Evolutionary conservation across 2,329 filamentous ascomycete genomes (phyloP), one percentile per base, ranked within the genome.

Genomic region (Pseudogymnoascus sp.): DNA sequence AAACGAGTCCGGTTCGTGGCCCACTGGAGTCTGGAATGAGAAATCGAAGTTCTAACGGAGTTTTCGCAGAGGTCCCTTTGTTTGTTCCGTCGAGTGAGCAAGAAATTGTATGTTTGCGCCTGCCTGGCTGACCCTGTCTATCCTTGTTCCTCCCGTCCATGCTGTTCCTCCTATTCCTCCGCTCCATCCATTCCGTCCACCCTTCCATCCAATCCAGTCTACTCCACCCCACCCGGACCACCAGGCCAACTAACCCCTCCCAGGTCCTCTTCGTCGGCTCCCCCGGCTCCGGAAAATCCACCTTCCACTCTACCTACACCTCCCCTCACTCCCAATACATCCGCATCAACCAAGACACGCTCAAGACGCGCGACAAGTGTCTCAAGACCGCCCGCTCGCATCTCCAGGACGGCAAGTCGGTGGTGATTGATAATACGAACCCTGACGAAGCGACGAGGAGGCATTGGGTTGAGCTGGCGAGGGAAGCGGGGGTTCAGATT

Each of bases 401-500:
- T 54, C 77, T 97, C 41, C 73, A 79, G 39, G 79, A 82, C 22
- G 85, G 87, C 1, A 79, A 79, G 20, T 89, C 89, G 2, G 84
- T 96, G 3, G 90, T 81, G 25, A 81, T 97, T 62, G 94, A 99
- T 74, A 97, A 96, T 73, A 97, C 94, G n/a, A 99, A 99, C 71
- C 84, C 92, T 30, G 89, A 96, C 74, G 72, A 79, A 9, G 87
- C 90, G 59, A 90, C 87, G 22, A 82, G 94, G 65, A 80, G 81
- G n/a, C 76, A 89, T 63, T 97, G 93, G 93, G 75, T 90, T 32
- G 77, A 83, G 25, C 75, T 97, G 30, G 91, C 91, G 16, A 81
- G 80, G 65, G 87, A 87, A 68, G 76, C 84, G 68, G 77, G 82
- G 3, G 79, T 95, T 2, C 87, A 89, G 2, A 88, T 96, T 67